Percentiles rank a stretch among this genome's conserved stretches.
Conservation (phyloP, 2,329 filamentous ascomycete species). For the Thermoascus crustaceus region DNA sequence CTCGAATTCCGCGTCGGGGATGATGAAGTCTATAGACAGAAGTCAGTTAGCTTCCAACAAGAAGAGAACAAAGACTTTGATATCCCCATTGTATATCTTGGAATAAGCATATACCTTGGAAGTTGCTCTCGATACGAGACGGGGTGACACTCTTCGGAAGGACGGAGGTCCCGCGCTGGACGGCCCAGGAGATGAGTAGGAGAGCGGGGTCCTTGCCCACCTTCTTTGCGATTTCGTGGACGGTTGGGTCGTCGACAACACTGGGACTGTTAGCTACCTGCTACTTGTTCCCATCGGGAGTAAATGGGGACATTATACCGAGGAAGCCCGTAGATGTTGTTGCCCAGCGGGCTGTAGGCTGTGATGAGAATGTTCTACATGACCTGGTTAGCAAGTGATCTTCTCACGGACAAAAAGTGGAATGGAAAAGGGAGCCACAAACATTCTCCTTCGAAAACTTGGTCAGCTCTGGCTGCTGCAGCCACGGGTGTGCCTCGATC, state of each 20-base stretch:
- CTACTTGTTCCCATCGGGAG: not conserved
- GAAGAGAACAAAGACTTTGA: not conserved
- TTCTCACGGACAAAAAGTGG: not conserved
- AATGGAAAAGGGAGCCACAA: not conserved
- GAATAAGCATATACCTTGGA: constrained; percentile 26
- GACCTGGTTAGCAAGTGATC: not conserved
- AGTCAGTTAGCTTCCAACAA: not conserved
- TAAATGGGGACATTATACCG: no score
- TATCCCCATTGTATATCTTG: not conserved
- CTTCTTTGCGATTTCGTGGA: constrained; percentile 56
- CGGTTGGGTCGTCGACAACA: constrained; percentile 52
- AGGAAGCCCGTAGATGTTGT: constrained; percentile 27
- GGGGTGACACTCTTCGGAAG: constrained; percentile 49
- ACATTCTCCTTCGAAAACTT: constrained; percentile 15
- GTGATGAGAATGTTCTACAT: constrained; percentile 39
- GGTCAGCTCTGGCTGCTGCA: constrained; percentile 21
- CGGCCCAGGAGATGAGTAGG: constrained; percentile 47
- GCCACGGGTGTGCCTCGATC: constrained; percentile 21
- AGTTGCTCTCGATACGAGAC: constrained; percentile 43
- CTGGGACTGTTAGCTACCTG: constrained; percentile 50
- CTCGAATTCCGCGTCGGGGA: constrained; percentile 28
- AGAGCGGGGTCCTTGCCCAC: constrained; percentile 51
- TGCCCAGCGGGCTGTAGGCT: constrained; percentile 42
- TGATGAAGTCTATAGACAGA: constrained; percentile 18
- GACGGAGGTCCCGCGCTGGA: constrained; percentile 47